Percentiles rank a stretch among this genome's conserved stretches.
These are phyloP conservation scores for Euphorbia tirucalli DNA, from an alignment of 345 rosid species.

Conservation along the genomic window DNA sequence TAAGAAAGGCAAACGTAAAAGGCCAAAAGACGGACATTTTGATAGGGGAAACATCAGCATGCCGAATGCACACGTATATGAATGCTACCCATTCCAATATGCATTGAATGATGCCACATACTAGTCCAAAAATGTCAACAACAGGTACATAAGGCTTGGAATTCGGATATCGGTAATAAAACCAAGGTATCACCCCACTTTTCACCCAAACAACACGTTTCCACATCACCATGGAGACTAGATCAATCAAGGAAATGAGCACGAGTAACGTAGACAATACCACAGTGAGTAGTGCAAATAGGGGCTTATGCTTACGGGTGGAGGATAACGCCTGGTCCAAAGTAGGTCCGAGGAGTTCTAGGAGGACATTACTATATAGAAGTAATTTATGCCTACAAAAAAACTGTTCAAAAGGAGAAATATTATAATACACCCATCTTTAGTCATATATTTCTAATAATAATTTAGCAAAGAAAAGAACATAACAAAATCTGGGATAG, in stretches of 20 bases:
- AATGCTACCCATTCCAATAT: not conserved
- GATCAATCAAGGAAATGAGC: constrained; percentile 9
- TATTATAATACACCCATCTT: too few relatives aligned
- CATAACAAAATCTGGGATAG: too few relatives aligned
- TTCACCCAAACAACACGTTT: not conserved
- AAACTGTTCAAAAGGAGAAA: too few relatives aligned
- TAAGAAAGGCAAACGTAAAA: not conserved
- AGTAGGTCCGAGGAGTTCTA: constrained; percentile 12
- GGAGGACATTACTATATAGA: too few relatives aligned
- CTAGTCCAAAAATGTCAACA: not conserved
- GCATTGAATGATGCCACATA: not conserved
- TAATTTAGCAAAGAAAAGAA: too few relatives aligned
- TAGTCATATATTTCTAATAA: too few relatives aligned
- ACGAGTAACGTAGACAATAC: constrained; percentile 11
- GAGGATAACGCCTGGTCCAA: constrained; percentile 24
- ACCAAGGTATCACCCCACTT: not conserved
- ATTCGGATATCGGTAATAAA: constrained; percentile 4
- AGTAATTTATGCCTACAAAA: too few relatives aligned
- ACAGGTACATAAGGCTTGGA: not conserved
- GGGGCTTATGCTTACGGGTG: not conserved
- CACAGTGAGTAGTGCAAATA: constrained; percentile 8
- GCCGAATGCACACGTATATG: too few relatives aligned
- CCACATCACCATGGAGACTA: not conserved
- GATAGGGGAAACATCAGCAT: not conserved
- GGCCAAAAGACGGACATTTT: constrained; percentile 1